Base-by-base conservation (phyloP, 1,284 basidiomycete genomes). In the Heterobasidion annosum region DNA sequence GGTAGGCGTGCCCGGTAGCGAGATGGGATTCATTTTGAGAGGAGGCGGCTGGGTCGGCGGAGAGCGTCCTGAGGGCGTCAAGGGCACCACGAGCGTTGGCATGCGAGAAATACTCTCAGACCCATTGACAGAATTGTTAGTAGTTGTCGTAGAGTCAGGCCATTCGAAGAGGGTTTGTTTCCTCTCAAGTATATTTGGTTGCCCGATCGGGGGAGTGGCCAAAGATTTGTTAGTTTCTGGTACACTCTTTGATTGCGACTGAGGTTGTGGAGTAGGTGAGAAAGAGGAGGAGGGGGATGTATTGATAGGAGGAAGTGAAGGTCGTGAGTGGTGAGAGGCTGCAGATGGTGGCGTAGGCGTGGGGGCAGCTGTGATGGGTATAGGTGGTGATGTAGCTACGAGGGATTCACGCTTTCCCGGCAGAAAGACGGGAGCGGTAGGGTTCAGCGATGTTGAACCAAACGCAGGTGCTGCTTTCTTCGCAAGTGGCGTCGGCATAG, bases 41-140 rank as follows among this genome's bases (percentile, higher is more conserved):
- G 56, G 68, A 62, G 16, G 74, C 64, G 33, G 73, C 37, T 40
- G 37, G 37, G 37, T 12, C 37, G 37, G 37, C 4, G 37, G 37
- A 3, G 37, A 40, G 7, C 37, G 37, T n/a, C 37, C n/a, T n/a
- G 37, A 12, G 8, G 64, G 34, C 18, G 18, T 32, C 19, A 34
- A 15, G 10, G 32, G 51, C 50, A 16, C 50, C 49, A 9, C 55
- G 9, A 35, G 12, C 16, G 16, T 40, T 32, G 18, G 46, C 2
- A 3, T 19, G 7, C 13, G 46, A 6, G 46, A 8, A 33, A 13
- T 9, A 15, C 25, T 19, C 46, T 48, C 25, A 3, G 46, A 15
- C 13, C 40, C 52, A 1, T 9, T 18, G 25, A n/a, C 25, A 10
- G 46, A 45, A 3, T 9, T 6, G 18, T 42, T 45, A 3, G 37